Conservation (phyloP, 2,329 filamentous ascomycete genomes). For the Ploettnerulaceae sp. region DNA sequence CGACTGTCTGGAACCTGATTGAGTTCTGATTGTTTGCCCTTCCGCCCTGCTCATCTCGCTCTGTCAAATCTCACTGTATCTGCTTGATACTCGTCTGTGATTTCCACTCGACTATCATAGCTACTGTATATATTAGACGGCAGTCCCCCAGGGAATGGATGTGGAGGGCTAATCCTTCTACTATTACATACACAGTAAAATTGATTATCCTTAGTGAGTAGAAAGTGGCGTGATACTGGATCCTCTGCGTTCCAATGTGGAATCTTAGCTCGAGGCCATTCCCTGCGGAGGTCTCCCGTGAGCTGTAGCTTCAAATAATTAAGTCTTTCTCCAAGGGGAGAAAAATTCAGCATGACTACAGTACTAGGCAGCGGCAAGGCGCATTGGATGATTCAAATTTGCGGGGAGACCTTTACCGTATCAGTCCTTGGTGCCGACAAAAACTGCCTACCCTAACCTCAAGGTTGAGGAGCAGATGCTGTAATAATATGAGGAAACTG, state of each 20-base stretch:
- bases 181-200: neutral
- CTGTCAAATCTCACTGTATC: neutral
- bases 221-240: neutral
- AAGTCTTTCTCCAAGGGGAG: no score
- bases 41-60: neutral
- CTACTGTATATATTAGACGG: no score
- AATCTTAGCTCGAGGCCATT: neutral
- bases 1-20: neutral
- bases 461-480: conserved; percentile 2
- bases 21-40: neutral
- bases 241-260: neutral
- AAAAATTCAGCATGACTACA: no score
- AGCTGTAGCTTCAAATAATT: no score
- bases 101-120: neutral
- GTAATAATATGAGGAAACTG: conserved; percentile 13
- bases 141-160: neutral
- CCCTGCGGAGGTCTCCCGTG: no score
- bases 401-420: neutral
- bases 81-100: neutral
- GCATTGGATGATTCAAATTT: neutral
- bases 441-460: neutral
- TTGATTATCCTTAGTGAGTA: neutral
- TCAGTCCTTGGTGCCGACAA: no score
- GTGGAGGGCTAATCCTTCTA: neutral
- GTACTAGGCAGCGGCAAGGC: neutral